phyloP scores from a whole-genome alignment of 2,329 filamentous ascomycete species.

The Aschersonia sp. region DNA sequence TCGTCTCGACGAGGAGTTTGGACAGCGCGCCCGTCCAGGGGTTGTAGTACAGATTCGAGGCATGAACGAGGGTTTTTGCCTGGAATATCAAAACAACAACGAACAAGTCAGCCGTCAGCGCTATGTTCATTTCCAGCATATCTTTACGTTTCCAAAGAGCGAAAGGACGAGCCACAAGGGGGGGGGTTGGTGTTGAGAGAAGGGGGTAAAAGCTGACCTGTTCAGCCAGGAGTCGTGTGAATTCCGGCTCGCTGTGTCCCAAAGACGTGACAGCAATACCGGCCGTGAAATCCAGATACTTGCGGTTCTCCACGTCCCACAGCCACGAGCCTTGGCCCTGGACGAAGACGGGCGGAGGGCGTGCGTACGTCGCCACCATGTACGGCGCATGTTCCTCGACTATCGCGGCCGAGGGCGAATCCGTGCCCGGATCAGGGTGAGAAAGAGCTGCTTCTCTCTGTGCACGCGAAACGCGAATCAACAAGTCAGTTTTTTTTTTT shows the following conservation, averaged over 20 bases:
- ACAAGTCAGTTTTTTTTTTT: neutral
- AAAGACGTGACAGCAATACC: conserved; percentile 92
- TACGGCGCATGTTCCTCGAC: conserved; percentile 65
- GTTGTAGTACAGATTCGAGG: conserved; percentile 95
- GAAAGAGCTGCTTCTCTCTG: conserved; percentile 19
- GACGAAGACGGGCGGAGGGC: conserved; percentile 79
- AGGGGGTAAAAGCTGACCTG: conserved; percentile 38
- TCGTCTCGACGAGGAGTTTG: conserved; percentile 71
- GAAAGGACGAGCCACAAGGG: neutral
- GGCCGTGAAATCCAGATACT: conserved; percentile 87
- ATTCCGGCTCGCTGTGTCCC: conserved; percentile 75
- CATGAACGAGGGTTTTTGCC: conserved; percentile 70
- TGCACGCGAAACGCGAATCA: neutral
- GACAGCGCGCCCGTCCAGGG: conserved; percentile 86
- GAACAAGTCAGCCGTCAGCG: neutral
- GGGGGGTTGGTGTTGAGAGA: neutral
- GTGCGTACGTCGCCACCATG: conserved; percentile 93
- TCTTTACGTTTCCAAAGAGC: neutral
- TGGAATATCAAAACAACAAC: conserved; percentile 16
- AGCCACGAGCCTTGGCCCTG: conserved; percentile 77
- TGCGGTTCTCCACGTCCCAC: conserved; percentile 78
- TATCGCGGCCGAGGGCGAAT: conserved; percentile 62
- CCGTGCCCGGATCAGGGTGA: conserved; percentile 57
- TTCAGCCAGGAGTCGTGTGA: conserved; percentile 60
- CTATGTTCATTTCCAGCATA: no score